Percentiles rank a stretch among this genome's conserved stretches.
phyloP scores from a whole-genome alignment of 352 stramenopile genomes.

The Peronospora farinosa region DNA sequence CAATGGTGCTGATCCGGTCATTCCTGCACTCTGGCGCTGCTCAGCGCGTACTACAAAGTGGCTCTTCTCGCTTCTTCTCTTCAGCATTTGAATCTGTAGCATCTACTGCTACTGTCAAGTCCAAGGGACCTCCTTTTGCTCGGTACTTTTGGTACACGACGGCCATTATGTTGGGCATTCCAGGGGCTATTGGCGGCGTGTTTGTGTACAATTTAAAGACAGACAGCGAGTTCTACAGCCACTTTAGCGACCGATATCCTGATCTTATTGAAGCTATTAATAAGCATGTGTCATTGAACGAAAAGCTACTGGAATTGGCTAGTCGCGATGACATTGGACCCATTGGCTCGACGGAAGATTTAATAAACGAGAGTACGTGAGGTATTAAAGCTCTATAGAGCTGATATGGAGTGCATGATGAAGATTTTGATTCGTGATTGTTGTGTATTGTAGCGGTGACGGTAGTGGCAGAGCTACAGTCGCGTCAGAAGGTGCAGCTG shows the following conservation, averaged over 20 bases:
- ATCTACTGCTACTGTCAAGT: background rate
- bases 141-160: conserved; percentile 74
- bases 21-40: conserved; percentile 11
- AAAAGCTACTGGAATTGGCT: conserved; percentile 34
- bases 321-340: conserved; percentile 65
- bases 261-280: conserved; percentile 66
- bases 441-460: conserved; percentile 37
- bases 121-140: conserved; percentile 46
- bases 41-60: conserved; percentile 5
- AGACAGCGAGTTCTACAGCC: conserved; percentile 78
- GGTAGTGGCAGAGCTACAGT: conserved; percentile 54
- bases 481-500: conserved; percentile 45
- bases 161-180: conserved; percentile 74
- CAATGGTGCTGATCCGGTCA: conserved; percentile 10
- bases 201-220: conserved; percentile 83
- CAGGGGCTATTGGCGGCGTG: conserved; percentile 42
- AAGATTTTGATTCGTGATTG: background rate
- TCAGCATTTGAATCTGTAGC: background rate
- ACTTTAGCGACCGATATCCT: conserved; percentile 80
- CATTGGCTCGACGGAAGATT: conserved; percentile 42
- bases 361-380: conserved; percentile 62
- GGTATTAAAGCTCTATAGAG: background rate
- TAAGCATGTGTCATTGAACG: conserved; percentile 55
- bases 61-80: conserved; percentile 13
- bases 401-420: background rate